Percentiles rank a stretch among this genome's conserved stretches.
phyloP scores from a whole-genome alignment of 805 yeast genomes.

The Yamadazyma philogaea region DNA sequence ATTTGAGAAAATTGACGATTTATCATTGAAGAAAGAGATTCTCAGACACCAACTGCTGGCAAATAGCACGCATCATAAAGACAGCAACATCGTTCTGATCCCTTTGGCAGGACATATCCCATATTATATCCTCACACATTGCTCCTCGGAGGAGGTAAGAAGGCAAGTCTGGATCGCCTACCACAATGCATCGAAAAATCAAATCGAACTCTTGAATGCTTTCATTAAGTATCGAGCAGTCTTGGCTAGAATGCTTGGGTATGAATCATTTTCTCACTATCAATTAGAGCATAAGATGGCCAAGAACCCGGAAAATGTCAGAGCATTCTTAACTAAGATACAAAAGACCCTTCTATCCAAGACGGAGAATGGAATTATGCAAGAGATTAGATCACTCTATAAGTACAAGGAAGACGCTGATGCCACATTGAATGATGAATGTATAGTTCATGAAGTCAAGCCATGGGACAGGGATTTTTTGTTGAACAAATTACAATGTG shows the following conservation, averaged over 20 bases:
- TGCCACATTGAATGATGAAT: slow-evolving; percentile 16
- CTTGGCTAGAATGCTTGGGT: slow-evolving; percentile 72
- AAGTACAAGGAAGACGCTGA: slow-evolving; percentile 22
- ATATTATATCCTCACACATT: slow-evolving; percentile 57
- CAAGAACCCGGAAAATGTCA: slow-evolving; percentile 70
- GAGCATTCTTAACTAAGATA: slow-evolving; percentile 61
- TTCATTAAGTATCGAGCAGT: slow-evolving; percentile 65
- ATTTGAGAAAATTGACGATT: slow-evolving; percentile 25
- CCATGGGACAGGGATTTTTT: slow-evolving; percentile 93
- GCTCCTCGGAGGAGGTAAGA: slow-evolving; percentile 56
- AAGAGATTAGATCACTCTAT: slow-evolving; percentile 55
- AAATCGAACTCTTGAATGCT: slow-evolving; percentile 55
- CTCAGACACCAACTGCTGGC: slow-evolving; percentile 25
- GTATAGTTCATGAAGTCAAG: slow-evolving; percentile 47
- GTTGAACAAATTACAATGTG: slow-evolving; percentile 20
- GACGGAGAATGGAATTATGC: slow-evolving; percentile 41
- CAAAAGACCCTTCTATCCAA: slow-evolving; percentile 43
- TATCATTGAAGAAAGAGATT: slow-evolving; percentile 24
- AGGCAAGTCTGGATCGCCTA: slow-evolving; percentile 70
- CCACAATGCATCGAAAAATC: slow-evolving; percentile 62
- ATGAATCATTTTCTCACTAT: slow-evolving; percentile 68
- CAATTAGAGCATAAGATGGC: slow-evolving; percentile 92
- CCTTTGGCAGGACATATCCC: slow-evolving; percentile 59
- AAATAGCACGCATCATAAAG: slow-evolving; percentile 3
- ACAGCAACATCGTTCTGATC: slow-evolving; percentile 17